Percentiles rank a stretch among this genome's conserved stretches.
phyloP scores from a whole-genome alignment of 306 rosid genomes.

The Echinosophora koreensis region DNA sequence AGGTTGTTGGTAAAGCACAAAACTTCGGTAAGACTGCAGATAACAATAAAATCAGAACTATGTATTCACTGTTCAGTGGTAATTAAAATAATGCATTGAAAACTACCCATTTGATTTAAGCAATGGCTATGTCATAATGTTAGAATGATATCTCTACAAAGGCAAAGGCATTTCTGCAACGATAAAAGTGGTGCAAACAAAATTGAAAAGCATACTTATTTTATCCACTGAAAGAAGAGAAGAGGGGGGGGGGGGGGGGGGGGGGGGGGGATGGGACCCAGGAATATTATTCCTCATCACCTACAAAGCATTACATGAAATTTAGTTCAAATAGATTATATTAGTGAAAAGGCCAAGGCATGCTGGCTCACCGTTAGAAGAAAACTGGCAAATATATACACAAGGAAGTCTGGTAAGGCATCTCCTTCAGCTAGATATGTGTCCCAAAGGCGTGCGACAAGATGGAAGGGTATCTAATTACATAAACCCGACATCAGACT shows the following conservation, averaged over 20 bases:
- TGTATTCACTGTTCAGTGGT: background rate
- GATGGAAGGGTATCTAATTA: slow-evolving; percentile 84
- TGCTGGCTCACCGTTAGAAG: slow-evolving; percentile 83
- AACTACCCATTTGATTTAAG: background rate
- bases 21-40: background rate
- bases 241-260: no score
- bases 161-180: background rate
- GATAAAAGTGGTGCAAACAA: slow-evolving; percentile 14
- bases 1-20: slow-evolving; percentile 14
- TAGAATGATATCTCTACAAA: slow-evolving; percentile 5
- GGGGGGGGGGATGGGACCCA: no score
- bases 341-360: slow-evolving; percentile 6
- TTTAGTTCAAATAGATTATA: slow-evolving; percentile 26
- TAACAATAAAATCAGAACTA: slow-evolving; percentile 3
- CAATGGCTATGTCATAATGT: background rate
- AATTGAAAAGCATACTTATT: background rate
- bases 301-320: slow-evolving; percentile 31
- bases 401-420: slow-evolving; percentile 96
- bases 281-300: background rate
- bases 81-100: background rate
- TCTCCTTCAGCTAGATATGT: slow-evolving; percentile 99
- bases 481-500: slow-evolving; percentile 49
- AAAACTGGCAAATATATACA: slow-evolving; percentile 96
- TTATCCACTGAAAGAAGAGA: background rate
- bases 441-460: slow-evolving; percentile 98